Base-by-base conservation (phyloP, 495 filamentous ascomycete genomes). In the Penicillium antarcticum region DNA sequence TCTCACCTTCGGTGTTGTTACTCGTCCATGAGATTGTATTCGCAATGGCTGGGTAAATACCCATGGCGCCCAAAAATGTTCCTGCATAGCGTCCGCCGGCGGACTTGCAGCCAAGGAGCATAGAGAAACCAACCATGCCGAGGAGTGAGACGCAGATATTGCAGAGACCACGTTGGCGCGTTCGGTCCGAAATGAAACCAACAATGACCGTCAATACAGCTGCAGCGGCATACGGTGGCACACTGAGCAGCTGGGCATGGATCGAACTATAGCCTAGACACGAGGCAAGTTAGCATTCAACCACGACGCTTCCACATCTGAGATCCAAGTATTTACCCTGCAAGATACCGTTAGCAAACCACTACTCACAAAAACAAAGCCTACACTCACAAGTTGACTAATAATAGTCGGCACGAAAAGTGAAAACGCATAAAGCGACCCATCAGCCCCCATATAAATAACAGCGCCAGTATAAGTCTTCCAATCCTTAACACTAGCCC, bases 371-470 rank as follows among this genome's bases (percentile, higher is more conserved):
- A 10, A 8, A 19, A 7, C 4, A 4, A 38, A 32, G 4, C 2
- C 37, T 29, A 6, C 19, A 70, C 71, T 66, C 51, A 73, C 67
- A 36, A 75, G 73, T 55, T 86, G 77, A 24, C 63, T 69, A 60
- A 97, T 87, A 63, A 96, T 96, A 26, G 84, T 86, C 1, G 92
- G 92, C 0, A 96, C 77, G 68, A 97, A 96, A 4, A 97, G 80
- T 5, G 87, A 89, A 67, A 96, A 96, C 16, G 87, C 89, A 65
- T 97, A 97, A 4, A 97, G 80, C 12, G 89, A 77, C 11, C 75
- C 75, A 55, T 80, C 79, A 11, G 69, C 67, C 7, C 89, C 88
- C 87, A 91, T 91, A 57, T 91, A 94, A 37, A 92, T 87, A 17
- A 84, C 64, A 64, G 87, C 87, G 4, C 83, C 87, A 0, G 80